Base-by-base conservation (phyloP, 495 filamentous ascomycete species). In the Jackrogersella multiformis region DNA sequence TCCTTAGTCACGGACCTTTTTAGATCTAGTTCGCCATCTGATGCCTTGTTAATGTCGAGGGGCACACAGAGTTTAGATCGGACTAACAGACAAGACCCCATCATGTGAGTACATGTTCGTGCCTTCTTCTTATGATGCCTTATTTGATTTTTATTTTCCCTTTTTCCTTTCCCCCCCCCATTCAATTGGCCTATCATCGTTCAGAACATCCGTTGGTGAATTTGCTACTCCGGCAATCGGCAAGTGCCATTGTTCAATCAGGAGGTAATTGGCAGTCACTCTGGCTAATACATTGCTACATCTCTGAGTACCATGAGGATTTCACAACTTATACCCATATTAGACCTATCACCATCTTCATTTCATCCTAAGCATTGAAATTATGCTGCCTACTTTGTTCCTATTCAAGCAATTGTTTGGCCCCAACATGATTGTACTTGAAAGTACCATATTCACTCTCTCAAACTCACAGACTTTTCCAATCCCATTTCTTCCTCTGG, bases 1-100 rank as follows among this genome's bases (percentile, higher is more conserved):
- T 5, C 51, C 7, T 34, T 42, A 21, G 42, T 51, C 42, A 30
- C 48, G 10, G 60, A 39, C 30, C 28, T 35, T 4, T 30, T 16
- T 24, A 52, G 64, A 48, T 35, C 57, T 12, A 49, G 57, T 18
- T 68, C 45, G 12, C 68, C 67, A 12, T 70, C 70, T 15, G 60
- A 67, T 55, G 56, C 63, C 16, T 39, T 70, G 52, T 35, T 70
- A 54, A 61, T 67, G 52, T 26, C 68, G 10, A 71, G 56, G 26
- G 42, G 59, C 18, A 7, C 32, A 1, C 24, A 58, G n/a, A 35
- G 24, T n/a, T 39, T 36, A 30, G 55, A 57, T 60, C 44, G 48
- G 28, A 55, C 35, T 12, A 59, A 66, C 9, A 55, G 44, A 18
- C 56, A 41, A 59, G 60, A 55, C 4, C 18, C 56, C 20, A 30